Conservation (phyloP, 495 filamentous ascomycete species). For the Penicillium atrosanguineum region DNA sequence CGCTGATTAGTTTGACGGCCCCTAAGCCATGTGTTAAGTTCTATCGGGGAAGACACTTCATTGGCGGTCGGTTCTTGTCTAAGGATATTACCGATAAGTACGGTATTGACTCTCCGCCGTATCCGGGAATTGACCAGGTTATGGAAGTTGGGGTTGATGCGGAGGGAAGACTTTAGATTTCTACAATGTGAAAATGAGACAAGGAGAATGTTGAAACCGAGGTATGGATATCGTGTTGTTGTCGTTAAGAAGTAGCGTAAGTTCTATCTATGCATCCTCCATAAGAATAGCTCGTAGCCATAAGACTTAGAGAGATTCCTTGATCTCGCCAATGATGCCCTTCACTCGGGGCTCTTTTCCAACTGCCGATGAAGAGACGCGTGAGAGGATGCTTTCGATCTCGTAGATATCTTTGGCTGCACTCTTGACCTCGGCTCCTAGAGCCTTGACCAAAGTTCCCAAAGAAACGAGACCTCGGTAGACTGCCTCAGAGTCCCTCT, state of each 20-base stretch:
- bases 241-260: conserved; percentile 20
- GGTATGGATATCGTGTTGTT: conserved; percentile 16
- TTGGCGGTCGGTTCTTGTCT: conserved; percentile 86
- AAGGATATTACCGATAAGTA: conserved; percentile 82
- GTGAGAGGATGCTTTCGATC: conserved; percentile 33
- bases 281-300: conserved; percentile 1
- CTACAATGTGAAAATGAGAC: background rate
- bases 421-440: conserved; percentile 46
- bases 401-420: conserved; percentile 52
- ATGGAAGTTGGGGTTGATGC: conserved; percentile 65
- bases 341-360: conserved; percentile 51
- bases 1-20: conserved; percentile 85
- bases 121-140: conserved; percentile 86
- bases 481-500: conserved; percentile 76
- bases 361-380: conserved; percentile 31
- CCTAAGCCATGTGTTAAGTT: conserved; percentile 88
- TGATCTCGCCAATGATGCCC: conserved; percentile 48
- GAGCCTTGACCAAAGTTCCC: conserved; percentile 62
- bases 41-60: conserved; percentile 82
- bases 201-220: background rate
- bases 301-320: conserved; percentile 25
- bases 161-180: conserved; percentile 53
- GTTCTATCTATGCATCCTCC: conserved; percentile 15
- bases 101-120: conserved; percentile 75
- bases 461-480: conserved; percentile 80